Evolutionary conservation across 2,329 filamentous ascomycete genomes (phyloP).

Genomic region (Hypoxylon sp.): DNA sequence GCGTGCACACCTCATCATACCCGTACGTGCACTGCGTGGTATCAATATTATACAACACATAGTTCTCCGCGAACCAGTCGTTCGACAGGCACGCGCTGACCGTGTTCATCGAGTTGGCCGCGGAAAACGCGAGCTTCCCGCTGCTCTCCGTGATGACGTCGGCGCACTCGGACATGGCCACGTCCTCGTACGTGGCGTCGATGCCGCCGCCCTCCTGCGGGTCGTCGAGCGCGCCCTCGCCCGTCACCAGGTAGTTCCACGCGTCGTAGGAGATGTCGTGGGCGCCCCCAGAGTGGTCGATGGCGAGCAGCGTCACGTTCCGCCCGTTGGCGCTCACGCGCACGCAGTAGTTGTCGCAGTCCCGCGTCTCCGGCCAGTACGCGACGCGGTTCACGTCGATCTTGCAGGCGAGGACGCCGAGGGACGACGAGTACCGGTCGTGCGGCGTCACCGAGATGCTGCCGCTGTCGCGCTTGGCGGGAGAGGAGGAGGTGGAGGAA

Average conservation of each 20-base stretch:
- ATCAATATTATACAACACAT: constrained; percentile 63
- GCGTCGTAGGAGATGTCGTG: constrained; percentile 72
- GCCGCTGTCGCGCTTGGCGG: constrained; percentile 15
- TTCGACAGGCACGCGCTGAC: constrained; percentile 56
- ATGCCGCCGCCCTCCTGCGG: constrained; percentile 61
- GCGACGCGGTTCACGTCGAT: constrained; percentile 71
- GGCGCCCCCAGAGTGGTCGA: constrained; percentile 67
- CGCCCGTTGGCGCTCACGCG: constrained; percentile 63
- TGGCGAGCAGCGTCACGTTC: constrained; percentile 67
- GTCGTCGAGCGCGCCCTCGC: constrained; percentile 58
- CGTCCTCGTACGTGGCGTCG: constrained; percentile 60
- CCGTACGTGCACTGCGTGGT: constrained; percentile 62
- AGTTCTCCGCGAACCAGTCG: constrained; percentile 63
- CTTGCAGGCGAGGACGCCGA: constrained; percentile 71
- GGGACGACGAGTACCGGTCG: constrained; percentile 66
- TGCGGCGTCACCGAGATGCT: constrained; percentile 63
- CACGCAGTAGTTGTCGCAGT: constrained; percentile 69
- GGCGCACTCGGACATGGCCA: constrained; percentile 59
- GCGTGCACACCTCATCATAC: constrained; percentile 59
- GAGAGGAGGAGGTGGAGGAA: background rate
- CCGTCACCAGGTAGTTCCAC: constrained; percentile 68
- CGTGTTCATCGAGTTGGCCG: constrained; percentile 66
- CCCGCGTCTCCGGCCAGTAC: constrained; percentile 67
- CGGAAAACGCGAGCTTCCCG: constrained; percentile 48
- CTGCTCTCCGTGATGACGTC: constrained; percentile 58